Percentiles rank a stretch among this genome's conserved stretches.
These are phyloP conservation scores for Medicago ruthenica DNA, from an alignment of 306 rosid genomes.

Conservation along the genomic window DNA sequence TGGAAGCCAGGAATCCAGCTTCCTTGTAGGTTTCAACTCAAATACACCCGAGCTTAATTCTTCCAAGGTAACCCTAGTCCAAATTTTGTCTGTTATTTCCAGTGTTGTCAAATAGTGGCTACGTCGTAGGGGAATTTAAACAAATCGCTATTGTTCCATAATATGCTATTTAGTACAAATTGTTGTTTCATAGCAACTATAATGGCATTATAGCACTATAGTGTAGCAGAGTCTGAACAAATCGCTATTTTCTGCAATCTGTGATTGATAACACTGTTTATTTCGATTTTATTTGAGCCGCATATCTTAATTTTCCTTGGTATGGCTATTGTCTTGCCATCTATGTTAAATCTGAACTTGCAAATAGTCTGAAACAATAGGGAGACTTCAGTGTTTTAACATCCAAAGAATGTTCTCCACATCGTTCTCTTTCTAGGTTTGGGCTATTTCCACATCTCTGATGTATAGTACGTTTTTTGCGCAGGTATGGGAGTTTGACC, in stretches of 20 bases:
- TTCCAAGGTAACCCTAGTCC: conserved; percentile 64
- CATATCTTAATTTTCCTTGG: conserved; percentile 13
- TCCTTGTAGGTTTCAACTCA: conserved; percentile 81
- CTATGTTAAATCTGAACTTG: conserved; percentile 14
- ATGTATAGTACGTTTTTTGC: neutral
- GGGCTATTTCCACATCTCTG: neutral
- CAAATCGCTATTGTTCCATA: too few species aligned
- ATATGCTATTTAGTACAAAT: too few species aligned
- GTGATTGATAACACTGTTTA: neutral
- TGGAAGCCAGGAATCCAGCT: conserved; percentile 71
- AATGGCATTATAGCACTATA: too few species aligned
- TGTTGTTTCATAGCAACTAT: too few species aligned
- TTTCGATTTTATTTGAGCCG: conserved; percentile 37
- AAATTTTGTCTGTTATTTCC: conserved; percentile 3
- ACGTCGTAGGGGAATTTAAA: too few species aligned
- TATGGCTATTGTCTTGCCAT: neutral
- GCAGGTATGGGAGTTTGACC: conserved; percentile 95
- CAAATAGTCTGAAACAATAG: conserved; percentile 17
- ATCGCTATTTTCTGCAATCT: too few species aligned
- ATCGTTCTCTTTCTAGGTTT: conserved; percentile 10
- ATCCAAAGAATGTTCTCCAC: neutral
- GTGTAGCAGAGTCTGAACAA: too few species aligned
- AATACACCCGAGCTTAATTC: conserved; percentile 79
- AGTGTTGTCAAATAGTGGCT: too few species aligned
- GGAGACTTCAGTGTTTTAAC: conserved; percentile 11